phyloP scores from a whole-genome alignment of 148 eudicot genomes.

The Polygonum aviculare region DNA sequence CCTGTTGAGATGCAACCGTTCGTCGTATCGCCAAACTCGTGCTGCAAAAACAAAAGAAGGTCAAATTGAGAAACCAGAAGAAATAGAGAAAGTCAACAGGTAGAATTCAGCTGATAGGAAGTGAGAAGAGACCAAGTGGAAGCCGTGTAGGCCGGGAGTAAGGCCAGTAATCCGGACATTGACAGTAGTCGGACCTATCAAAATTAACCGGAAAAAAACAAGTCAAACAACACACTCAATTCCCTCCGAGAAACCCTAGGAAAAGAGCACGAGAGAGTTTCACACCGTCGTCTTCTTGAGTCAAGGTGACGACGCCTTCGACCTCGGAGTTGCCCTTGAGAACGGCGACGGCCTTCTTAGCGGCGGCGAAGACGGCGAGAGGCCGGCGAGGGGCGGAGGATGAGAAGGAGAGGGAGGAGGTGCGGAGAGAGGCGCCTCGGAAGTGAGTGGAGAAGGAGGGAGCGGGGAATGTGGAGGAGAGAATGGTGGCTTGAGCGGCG shows the following conservation, averaged over 20 bases:
- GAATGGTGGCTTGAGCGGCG: constrained; percentile 12
- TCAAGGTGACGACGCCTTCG: constrained; percentile 82
- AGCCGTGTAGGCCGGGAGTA: constrained; percentile 75
- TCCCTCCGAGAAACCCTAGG: constrained; percentile 5
- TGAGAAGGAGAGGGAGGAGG: constrained; percentile 25
- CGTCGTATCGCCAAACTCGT: constrained; percentile 90
- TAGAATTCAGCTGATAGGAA: background rate
- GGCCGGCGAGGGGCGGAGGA: constrained; percentile 28
- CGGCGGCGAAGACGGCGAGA: constrained; percentile 50
- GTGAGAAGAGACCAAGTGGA: constrained; percentile 38
- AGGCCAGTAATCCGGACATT: constrained; percentile 62
- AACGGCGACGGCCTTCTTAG: constrained; percentile 86
- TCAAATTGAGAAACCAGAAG: background rate
- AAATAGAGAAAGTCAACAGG: background rate
- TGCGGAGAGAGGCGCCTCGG: constrained; percentile 43
- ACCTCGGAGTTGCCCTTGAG: constrained; percentile 69
- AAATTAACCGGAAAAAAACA: background rate
- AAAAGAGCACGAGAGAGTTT: background rate
- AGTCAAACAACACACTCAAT: constrained; percentile 1
- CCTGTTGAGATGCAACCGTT: constrained; percentile 98
- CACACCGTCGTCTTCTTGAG: constrained; percentile 72
- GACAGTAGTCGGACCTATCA: constrained; percentile 78
- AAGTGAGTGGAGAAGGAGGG: constrained; percentile 33
- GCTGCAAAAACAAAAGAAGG: constrained; percentile 29
- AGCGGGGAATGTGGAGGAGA: constrained; percentile 5